Evolutionary conservation across 306 rosid species (phyloP).

Genomic region (Prunus davidiana): DNA sequence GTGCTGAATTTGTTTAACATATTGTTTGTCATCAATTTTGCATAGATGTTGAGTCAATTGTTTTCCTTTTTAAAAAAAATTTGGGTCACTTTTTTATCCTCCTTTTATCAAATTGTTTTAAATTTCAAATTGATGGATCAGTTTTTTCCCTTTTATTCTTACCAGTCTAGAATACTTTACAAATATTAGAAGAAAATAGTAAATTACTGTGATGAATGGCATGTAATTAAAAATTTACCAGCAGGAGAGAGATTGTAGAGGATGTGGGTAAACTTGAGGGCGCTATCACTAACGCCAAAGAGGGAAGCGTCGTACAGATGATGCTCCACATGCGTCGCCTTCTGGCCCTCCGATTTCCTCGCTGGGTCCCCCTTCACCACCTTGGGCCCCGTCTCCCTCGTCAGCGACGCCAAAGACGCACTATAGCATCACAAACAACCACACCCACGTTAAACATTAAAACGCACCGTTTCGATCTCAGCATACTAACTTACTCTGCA

Average conservation of each 20-base stretch:
- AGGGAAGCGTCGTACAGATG: slow-evolving; percentile 46
- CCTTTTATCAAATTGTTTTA: no score
- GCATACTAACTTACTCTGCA: neutral
- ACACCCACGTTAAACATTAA: neutral
- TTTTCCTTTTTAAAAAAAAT: no score
- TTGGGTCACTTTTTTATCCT: no score
- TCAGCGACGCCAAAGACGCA: slow-evolving; percentile 88
- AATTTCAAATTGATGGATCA: no score
- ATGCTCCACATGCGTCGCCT: slow-evolving; percentile 35
- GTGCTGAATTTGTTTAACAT: no score
- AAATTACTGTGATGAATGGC: neutral
- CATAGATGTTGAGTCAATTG: no score
- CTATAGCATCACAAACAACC: slow-evolving; percentile 22
- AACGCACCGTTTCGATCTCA: neutral
- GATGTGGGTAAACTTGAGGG: slow-evolving; percentile 82
- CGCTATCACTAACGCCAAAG: slow-evolving; percentile 70
- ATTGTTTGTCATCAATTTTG: no score
- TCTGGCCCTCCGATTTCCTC: slow-evolving; percentile 25
- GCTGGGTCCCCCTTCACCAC: slow-evolving; percentile 87
- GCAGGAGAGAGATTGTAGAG: slow-evolving; percentile 93
- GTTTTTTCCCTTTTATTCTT: neutral
- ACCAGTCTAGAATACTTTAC: neutral
- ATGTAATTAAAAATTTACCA: slow-evolving; percentile 36
- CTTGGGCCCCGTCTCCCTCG: slow-evolving; percentile 89
- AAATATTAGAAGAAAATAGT: neutral